These are phyloP conservation scores for Rhynchosporium secalis DNA, from an alignment of 2,329 filamentous ascomycete genomes.

Conservation along the genomic window DNA sequence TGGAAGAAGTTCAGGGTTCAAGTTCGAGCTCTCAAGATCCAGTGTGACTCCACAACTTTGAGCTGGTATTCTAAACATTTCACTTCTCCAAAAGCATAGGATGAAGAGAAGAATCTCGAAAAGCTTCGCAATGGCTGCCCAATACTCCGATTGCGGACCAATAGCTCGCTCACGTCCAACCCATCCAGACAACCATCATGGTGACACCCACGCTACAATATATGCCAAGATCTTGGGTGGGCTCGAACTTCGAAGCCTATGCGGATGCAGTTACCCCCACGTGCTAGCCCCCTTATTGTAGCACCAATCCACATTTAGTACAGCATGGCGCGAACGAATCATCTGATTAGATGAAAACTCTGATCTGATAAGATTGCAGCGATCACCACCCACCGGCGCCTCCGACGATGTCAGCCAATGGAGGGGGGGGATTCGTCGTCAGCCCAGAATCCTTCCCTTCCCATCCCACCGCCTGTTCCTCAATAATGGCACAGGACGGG, in stretches of 20 bases:
- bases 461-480: neutral
- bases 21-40: too few relatives aligned
- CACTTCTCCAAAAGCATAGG: too few relatives aligned
- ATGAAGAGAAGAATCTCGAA: too few relatives aligned
- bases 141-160: slow-evolving; percentile 7
- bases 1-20: too few relatives aligned
- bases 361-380: slow-evolving; percentile 15
- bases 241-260: neutral
- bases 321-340: slow-evolving; percentile 6
- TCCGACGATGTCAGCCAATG: neutral
- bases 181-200: neutral
- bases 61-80: too few relatives aligned
- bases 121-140: neutral
- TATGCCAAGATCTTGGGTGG: too few relatives aligned
- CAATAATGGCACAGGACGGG: neutral
- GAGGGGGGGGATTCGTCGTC: neutral
- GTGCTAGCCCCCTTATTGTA: neutral
- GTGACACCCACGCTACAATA: neutral
- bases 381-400: neutral
- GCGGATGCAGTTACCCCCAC: slow-evolving; percentile 3
- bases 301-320: neutral
- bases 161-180: neutral
- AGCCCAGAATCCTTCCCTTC: neutral
- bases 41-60: too few relatives aligned
- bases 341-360: slow-evolving; percentile 14